Conservation (phyloP, 768 basidiomycete species). For the Stropharia rugosoannulata region DNA sequence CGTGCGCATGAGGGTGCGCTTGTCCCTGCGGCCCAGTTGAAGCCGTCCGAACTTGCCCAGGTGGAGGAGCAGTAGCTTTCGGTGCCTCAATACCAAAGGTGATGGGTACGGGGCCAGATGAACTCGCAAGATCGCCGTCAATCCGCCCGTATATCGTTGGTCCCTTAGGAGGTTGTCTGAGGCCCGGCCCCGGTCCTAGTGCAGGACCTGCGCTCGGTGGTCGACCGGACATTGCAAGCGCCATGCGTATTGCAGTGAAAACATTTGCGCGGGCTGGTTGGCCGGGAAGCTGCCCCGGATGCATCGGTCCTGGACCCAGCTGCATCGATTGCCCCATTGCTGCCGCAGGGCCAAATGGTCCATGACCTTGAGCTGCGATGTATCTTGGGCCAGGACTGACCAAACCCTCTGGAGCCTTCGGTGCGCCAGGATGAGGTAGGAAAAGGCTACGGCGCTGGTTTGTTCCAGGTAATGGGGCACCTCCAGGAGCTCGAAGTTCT, state of each 20-base stretch:
- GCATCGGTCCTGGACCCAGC: background rate
- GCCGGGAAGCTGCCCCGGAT: constrained; percentile 15
- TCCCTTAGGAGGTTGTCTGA: constrained; percentile 24
- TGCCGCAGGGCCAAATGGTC: background rate
- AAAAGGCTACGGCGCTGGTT: constrained; percentile 39
- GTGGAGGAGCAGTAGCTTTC: constrained; percentile 5
- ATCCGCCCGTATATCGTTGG: constrained; percentile 65
- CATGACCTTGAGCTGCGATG: constrained; percentile 23
- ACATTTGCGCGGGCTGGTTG: constrained; percentile 11
- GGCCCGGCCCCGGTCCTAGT: constrained; percentile 8
- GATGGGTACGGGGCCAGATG: constrained; percentile 62
- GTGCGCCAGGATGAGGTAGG: constrained; percentile 46
- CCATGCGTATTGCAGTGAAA: constrained; percentile 27
- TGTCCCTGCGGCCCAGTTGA: too few relatives aligned
- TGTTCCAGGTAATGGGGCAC: constrained; percentile 24
- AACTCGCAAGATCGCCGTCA: constrained; percentile 44
- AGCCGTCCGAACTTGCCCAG: background rate
- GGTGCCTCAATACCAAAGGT: constrained; percentile 49
- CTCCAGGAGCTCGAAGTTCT: constrained; percentile 28
- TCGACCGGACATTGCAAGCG: constrained; percentile 18
- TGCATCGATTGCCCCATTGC: background rate
- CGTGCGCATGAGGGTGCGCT: too few relatives aligned
- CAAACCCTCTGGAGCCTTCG: constrained; percentile 31
- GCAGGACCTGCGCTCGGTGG: background rate
- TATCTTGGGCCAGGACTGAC: constrained; percentile 56